Evolutionary conservation across 805 yeast genomes (phyloP).

Genomic region (Saturnispora besseyi): DNA sequence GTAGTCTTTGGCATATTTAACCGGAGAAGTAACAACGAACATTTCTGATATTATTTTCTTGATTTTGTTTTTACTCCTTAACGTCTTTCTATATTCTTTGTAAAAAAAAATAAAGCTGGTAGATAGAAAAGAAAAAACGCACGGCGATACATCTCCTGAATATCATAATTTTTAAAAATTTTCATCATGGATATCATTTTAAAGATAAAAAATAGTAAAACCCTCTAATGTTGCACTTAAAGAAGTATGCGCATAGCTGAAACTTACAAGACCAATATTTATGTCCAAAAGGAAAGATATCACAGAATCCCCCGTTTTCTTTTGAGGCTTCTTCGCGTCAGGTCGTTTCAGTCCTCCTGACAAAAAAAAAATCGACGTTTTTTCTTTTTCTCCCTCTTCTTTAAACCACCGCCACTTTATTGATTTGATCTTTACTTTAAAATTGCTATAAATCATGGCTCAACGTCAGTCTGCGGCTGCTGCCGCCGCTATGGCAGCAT

Average conservation of each 20-base stretch:
- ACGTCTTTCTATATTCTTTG: too few relatives aligned
- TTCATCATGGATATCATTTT: too few relatives aligned
- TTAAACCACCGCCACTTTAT: slow-evolving; percentile 4
- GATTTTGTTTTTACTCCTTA: neutral
- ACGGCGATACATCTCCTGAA: too few relatives aligned
- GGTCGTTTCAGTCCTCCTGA: neutral
- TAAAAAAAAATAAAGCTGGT: too few relatives aligned
- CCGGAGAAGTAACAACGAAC: neutral
- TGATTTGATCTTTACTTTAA: neutral
- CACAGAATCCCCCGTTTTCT: neutral
- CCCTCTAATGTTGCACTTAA: too few relatives aligned
- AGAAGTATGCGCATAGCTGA: too few relatives aligned
- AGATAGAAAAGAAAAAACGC: too few relatives aligned
- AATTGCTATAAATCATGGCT: slow-evolving; percentile 6
- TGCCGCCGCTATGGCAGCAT: slow-evolving; percentile 30
- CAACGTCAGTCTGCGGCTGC: slow-evolving; percentile 23
- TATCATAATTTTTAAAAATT: too few relatives aligned
- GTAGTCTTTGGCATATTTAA: slow-evolving; percentile 1
- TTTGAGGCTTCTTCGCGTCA: neutral
- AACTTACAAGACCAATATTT: too few relatives aligned
- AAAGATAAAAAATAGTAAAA: too few relatives aligned
- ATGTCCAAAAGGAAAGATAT: too few relatives aligned
- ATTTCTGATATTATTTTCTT: neutral
- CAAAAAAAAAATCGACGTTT: neutral
- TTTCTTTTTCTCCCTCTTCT: neutral